Conservation (phyloP, 2,329 filamentous ascomycete species). For the Drechslera avenae region DNA sequence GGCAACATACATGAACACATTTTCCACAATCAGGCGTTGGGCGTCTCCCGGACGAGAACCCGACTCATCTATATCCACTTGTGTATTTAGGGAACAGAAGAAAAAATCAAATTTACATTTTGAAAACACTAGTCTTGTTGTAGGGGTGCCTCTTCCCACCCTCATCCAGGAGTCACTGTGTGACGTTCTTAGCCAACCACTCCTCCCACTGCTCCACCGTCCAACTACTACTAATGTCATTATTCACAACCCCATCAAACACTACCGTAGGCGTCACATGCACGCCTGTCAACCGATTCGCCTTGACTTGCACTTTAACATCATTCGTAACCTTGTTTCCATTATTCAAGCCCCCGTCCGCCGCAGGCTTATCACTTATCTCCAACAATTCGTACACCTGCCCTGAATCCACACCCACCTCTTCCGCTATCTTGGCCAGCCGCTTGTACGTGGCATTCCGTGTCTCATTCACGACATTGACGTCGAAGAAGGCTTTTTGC, state of each 20-base stretch:
- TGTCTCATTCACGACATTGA: constrained; percentile 79
- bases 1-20: neutral
- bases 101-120: neutral
- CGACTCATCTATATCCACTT: constrained; percentile 10
- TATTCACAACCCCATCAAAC: constrained; percentile 83
- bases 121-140: neutral
- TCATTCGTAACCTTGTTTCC: constrained; percentile 86
- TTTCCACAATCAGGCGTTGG: constrained; percentile 5
- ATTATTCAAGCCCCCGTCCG: constrained; percentile 72
- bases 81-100: neutral
- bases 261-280: constrained; percentile 92
- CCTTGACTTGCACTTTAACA: constrained; percentile 82
- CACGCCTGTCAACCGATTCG: constrained; percentile 75
- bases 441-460: constrained; percentile 83
- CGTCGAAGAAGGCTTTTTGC: constrained; percentile 83
- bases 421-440: constrained; percentile 73
- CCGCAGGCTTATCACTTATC: constrained; percentile 69
- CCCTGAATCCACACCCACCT: constrained; percentile 72
- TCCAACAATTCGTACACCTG: constrained; percentile 71
- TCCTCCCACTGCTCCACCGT: constrained; percentile 81
- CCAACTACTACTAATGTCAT: constrained; percentile 79
- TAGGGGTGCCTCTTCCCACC: neutral
- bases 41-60: constrained; percentile 9
- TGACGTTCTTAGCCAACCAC: constrained; percentile 73
- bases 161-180: constrained; percentile 47